A percentile compares a stretch with the other conserved stretches of the same genome.
These are phyloP conservation scores for Ilyonectria destructans DNA, from an alignment of 2,329 filamentous ascomycete genomes.

Conservation along the genomic window DNA sequence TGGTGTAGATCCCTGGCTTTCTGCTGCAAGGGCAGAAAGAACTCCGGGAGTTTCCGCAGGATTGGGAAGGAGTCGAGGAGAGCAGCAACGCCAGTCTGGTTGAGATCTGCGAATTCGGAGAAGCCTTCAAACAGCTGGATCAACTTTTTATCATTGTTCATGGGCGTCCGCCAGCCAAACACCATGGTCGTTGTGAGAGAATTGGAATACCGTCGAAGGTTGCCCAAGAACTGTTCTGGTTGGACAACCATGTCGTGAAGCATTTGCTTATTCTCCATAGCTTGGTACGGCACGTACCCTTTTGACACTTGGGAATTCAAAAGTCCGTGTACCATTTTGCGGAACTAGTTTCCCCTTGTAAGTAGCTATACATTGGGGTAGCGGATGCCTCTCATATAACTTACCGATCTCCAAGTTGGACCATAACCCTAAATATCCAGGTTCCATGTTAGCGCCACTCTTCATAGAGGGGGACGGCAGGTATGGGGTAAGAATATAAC, in stretches of 20 bases:
- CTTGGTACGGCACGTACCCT: conserved; percentile 16
- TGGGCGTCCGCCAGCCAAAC: conserved; percentile 9
- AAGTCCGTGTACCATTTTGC: conserved; percentile 19
- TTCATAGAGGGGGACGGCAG: too few species aligned
- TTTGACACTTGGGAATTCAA: background rate
- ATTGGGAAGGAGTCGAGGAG: conserved; percentile 11
- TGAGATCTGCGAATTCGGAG: background rate
- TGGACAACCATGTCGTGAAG: background rate
- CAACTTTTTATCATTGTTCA: background rate
- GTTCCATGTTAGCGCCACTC: background rate
- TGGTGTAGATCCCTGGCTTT: conserved; percentile 19
- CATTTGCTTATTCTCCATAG: conserved; percentile 23
- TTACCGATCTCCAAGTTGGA: conserved; percentile 9
- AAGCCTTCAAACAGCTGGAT: conserved; percentile 11
- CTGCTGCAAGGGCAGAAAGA: conserved; percentile 1
- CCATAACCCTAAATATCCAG: background rate
- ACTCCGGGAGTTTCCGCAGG: conserved; percentile 2
- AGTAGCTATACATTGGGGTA: background rate
- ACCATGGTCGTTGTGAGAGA: conserved; percentile 20
- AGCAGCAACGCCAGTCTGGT: conserved; percentile 9
- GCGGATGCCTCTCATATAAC: background rate
- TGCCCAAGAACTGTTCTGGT: background rate
- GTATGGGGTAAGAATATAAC: background rate
- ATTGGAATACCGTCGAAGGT: conserved; percentile 22
- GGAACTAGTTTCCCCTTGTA: conserved; percentile 7